Conservation (phyloP, 2,329 filamentous ascomycete species). For the Amauroascus verrucosus region DNA sequence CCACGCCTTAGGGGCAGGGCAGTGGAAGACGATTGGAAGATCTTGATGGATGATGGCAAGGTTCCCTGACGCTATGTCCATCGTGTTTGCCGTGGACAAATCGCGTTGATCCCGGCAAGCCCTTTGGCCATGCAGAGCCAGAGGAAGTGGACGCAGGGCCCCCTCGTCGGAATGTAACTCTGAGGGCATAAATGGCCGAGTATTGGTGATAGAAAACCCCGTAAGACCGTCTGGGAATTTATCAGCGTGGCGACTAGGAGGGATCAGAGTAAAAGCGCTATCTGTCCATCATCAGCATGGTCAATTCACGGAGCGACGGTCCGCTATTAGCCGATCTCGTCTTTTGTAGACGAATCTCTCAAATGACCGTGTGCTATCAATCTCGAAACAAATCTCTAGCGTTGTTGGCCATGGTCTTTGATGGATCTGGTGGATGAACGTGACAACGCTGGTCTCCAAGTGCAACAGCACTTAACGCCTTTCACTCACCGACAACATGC, state of each 20-base stretch:
- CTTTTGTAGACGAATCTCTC: too few species aligned
- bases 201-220: not conserved
- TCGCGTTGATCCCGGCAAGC: not conserved
- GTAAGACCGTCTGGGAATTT: not conserved
- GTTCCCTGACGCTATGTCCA: not conserved
- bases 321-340: not conserved
- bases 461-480: too few species aligned
- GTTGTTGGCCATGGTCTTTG: too few species aligned
- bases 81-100: not conserved
- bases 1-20: not conserved
- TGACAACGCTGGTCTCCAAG: too few species aligned
- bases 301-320: not conserved
- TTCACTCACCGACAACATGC: constrained; percentile 1
- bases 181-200: not conserved
- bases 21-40: not conserved
- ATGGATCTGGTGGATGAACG: too few species aligned
- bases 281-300: too few species aligned
- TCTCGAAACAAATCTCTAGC: too few species aligned
- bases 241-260: not conserved
- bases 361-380: too few species aligned
- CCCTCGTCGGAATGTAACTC: not conserved
- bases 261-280: not conserved
- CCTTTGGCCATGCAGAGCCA: not conserved
- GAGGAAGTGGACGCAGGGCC: not conserved
- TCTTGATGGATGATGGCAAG: not conserved